Conservation (phyloP, 331 rosid genomes). For the Rhamnella rubrinervis region DNA sequence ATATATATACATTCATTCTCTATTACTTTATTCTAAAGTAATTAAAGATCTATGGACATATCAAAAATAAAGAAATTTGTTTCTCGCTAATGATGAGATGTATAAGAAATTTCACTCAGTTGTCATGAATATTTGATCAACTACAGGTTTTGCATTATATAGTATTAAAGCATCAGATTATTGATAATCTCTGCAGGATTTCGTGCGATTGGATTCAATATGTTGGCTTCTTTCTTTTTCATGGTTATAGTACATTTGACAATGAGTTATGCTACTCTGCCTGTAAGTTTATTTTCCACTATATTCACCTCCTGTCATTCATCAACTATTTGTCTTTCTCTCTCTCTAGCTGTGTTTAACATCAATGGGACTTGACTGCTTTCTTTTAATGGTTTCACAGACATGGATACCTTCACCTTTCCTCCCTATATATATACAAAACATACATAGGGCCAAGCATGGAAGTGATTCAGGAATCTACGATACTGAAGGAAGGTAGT, state of each 20-base stretch:
- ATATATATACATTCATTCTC: not conserved
- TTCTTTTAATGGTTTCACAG: conserved; percentile 23
- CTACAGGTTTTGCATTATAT: too few relatives aligned
- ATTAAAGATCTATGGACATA: not conserved
- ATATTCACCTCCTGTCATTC: too few relatives aligned
- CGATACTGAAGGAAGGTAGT: conserved; percentile 84
- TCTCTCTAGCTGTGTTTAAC: too few relatives aligned
- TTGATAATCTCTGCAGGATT: conserved; percentile 35
- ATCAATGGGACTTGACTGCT: not conserved
- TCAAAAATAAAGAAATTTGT: too few relatives aligned
- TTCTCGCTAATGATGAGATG: too few relatives aligned
- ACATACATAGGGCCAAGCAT: conserved; percentile 64
- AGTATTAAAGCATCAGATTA: too few relatives aligned
- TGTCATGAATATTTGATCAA: too few relatives aligned
- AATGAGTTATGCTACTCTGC: conserved; percentile 61
- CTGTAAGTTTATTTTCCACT: conserved; percentile 40
- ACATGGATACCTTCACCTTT: conserved; percentile 77
- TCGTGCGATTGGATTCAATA: conserved; percentile 54
- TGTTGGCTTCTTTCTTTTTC: conserved; percentile 42
- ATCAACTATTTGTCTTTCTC: too few relatives aligned
- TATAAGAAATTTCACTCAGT: too few relatives aligned
- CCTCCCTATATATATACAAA: conserved; percentile 60
- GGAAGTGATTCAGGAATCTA: conserved; percentile 70
- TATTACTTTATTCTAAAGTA: too few relatives aligned
- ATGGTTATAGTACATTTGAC: conserved; percentile 42